Evolutionary conservation across 1,284 basidiomycete genomes (phyloP), one percentile per base, ranked within the genome.

Genomic region (Gymnopus androsaceus): DNA sequence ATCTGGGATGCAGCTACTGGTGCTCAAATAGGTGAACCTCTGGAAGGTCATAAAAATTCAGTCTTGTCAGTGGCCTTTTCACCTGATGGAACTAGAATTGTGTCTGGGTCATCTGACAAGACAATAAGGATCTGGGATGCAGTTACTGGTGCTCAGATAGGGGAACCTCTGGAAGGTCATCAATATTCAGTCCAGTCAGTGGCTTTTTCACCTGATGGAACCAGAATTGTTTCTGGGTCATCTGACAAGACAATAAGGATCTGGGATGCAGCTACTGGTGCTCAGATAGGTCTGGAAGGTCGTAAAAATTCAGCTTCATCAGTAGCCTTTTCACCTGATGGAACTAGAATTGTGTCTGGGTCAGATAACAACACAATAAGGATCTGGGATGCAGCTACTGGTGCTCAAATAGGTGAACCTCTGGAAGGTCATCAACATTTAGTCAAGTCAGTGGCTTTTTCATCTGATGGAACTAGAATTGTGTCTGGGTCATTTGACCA

Each of bases 1-100:
- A 44, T 61, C 8, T 63, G 62, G 62, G 46, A 62, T 51, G 45
- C 42, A 4, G 31, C 12, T 15, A 58, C 58, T 28, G 58, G 59
- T 47, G 42, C 44, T 17, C 47, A 50, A 17, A 17, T 61, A 28
- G 47, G 45, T 11, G 54, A 31, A 19, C 30, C 51, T 19, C 42
- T 60, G 6, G 21, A 57, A 34, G 49, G 47, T 30, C 46, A 54
- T 54, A 19, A n/a, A 4, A 12, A 36, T 9, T 12, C 1, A 14
- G 42, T 58, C 14, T 8, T 30, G 0, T 42, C 56, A 45, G 38
- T 58, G 12, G 37, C 41, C 19, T 50, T 55, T 28, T 51, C 47
- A 5, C 45, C 38, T 19, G 47, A 55, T 55, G 54, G 54, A 23
- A 55, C 34, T 21, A 40, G 38, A n/a, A 23, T 55, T 49, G 45